Percentiles rank a stretch among this genome's conserved stretches.
Evolutionary conservation across 2,329 filamentous ascomycete genomes (phyloP).

Genomic region (Penicillium sp.): DNA sequence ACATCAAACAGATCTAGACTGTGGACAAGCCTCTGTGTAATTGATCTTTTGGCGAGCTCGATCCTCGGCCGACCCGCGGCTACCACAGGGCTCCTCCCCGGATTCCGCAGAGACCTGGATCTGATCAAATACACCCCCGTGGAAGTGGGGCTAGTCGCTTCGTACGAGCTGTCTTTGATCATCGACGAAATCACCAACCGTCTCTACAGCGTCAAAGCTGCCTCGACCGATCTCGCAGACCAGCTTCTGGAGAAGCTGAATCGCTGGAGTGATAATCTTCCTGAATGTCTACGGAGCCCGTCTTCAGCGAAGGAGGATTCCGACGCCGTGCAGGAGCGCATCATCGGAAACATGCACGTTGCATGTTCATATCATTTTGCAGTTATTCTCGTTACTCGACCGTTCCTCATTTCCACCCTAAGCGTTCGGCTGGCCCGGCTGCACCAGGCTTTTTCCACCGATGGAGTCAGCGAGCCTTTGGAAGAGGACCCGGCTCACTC

Average conservation of each 20-base stretch:
- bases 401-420: slow-evolving; percentile 56
- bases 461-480: slow-evolving; percentile 9
- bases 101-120: slow-evolving; percentile 19
- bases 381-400: slow-evolving; percentile 59
- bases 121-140: slow-evolving; percentile 12
- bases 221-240: slow-evolving; percentile 41
- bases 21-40: slow-evolving; percentile 52
- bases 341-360: slow-evolving; percentile 56
- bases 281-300: slow-evolving; percentile 33
- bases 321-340: slow-evolving; percentile 33
- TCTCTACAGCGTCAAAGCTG: slow-evolving; percentile 45
- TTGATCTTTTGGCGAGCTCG: slow-evolving; percentile 53
- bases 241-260: slow-evolving; percentile 47
- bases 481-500: slow-evolving; percentile 34
- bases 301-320: slow-evolving; percentile 22
- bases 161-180: slow-evolving; percentile 48
- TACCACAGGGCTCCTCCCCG: slow-evolving; percentile 32
- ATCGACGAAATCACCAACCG: slow-evolving; percentile 49
- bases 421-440: slow-evolving; percentile 40
- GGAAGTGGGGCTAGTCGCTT: slow-evolving; percentile 41
- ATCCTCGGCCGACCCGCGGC: slow-evolving; percentile 51
- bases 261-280: slow-evolving; percentile 51
- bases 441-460: slow-evolving; percentile 28
- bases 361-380: slow-evolving; percentile 62
- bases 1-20: slow-evolving; percentile 40